phyloP scores from a whole-genome alignment of 192 early-diverging fungal species.

The Backusella westeae region DNA sequence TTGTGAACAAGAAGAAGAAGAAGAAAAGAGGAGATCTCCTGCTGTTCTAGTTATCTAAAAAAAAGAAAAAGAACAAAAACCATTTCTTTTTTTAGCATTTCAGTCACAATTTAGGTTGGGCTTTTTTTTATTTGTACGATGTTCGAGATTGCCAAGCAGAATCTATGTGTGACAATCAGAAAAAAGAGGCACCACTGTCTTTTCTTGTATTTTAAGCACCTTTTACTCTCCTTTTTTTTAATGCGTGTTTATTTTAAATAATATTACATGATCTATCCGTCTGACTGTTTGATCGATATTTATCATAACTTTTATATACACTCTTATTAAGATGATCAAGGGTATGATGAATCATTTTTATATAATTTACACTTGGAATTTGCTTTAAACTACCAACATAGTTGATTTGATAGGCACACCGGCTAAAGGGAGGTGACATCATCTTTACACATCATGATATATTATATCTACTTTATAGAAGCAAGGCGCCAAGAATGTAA shows the following conservation, averaged over 20 bases:
- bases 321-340: too few relatives aligned
- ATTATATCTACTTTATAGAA: too few relatives aligned
- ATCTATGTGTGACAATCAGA: not conserved
- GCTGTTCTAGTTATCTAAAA: not conserved
- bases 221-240: not conserved
- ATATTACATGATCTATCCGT: not conserved
- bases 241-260: not conserved
- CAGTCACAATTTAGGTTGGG: not conserved
- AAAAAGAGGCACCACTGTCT: not conserved
- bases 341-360: not conserved
- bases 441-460: not conserved
- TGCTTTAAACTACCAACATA: not conserved
- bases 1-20: not conserved
- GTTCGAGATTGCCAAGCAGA: not conserved
- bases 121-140: not conserved
- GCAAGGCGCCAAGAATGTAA: too few relatives aligned
- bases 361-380: too few relatives aligned
- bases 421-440: not conserved
- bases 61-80: not conserved
- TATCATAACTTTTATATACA: not conserved
- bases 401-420: not conserved
- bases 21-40: not conserved
- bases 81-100: not conserved
- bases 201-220: not conserved
- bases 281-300: not conserved